Percentiles rank a stretch among this genome's conserved stretches.
phyloP scores from a whole-genome alignment of 83 land plant genomes.

The Diphasiastrum complanatum region DNA sequence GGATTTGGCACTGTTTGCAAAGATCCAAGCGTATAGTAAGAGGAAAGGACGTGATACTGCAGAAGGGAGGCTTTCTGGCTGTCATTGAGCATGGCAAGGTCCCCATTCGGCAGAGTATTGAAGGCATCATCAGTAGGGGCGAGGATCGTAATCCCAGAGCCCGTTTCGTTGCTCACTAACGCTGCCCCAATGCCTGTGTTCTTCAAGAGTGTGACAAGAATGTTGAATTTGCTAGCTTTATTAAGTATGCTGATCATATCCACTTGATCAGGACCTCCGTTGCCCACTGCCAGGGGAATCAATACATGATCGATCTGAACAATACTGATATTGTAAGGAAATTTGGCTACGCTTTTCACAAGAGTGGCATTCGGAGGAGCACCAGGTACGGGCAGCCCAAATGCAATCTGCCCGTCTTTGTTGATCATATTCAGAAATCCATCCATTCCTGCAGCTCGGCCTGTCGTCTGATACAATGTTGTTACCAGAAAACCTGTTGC shows the following conservation, averaged over 20 bases:
- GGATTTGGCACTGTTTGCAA: slow-evolving; percentile 54
- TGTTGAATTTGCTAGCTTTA: slow-evolving; percentile 50
- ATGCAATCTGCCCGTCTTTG: neutral
- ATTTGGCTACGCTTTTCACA: neutral
- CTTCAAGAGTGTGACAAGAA: slow-evolving; percentile 38
- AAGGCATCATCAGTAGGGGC: slow-evolving; percentile 73
- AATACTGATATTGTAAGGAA: neutral
- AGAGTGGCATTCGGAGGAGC: neutral
- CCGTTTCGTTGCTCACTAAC: slow-evolving; percentile 40
- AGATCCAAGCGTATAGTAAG: slow-evolving; percentile 29
- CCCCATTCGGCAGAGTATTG: slow-evolving; percentile 44
- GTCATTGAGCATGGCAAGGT: slow-evolving; percentile 32
- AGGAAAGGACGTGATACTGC: slow-evolving; percentile 45
- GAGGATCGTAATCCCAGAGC: slow-evolving; percentile 48
- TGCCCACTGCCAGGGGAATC: slow-evolving; percentile 21
- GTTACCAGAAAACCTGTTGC: neutral
- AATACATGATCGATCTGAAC: neutral
- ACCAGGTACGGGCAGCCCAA: neutral
- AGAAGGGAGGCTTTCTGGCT: slow-evolving; percentile 46
- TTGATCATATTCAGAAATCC: neutral
- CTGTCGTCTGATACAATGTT: neutral
- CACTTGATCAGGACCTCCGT: slow-evolving; percentile 27
- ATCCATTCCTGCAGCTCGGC: neutral
- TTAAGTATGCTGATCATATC: slow-evolving; percentile 51
- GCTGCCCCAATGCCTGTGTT: slow-evolving; percentile 40